Conservation (phyloP, 768 basidiomycete species). For the Rhodotorula diobovata region DNA sequence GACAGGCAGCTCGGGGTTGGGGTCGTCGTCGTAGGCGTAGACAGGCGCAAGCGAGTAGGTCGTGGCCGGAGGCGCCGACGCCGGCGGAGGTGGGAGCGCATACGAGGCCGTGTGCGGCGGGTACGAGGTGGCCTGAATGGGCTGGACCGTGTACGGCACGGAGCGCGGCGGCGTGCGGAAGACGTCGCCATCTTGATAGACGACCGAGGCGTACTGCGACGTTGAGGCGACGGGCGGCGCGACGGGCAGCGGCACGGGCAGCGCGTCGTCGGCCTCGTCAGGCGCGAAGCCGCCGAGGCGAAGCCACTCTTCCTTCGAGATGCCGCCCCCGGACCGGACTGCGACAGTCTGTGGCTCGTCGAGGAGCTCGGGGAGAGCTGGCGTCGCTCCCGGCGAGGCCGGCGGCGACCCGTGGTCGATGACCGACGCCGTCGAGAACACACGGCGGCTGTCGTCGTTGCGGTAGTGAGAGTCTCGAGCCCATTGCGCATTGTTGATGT, state of each 20-base stretch:
- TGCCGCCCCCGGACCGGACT: not conserved
- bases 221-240: not conserved
- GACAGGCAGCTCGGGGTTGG: not conserved
- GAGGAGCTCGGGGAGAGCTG: not conserved
- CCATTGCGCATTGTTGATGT: not conserved
- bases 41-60: not conserved
- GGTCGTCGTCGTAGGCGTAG: not conserved
- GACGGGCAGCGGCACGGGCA: not conserved
- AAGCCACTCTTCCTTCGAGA: conserved; percentile 33
- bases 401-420: conserved; percentile 20
- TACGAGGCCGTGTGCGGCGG: not conserved
- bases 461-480: not conserved
- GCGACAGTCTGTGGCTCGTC: not conserved
- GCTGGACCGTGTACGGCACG: not conserved
- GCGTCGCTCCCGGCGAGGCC: not conserved
- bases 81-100: not conserved
- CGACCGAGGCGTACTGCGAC: not conserved
- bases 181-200: not conserved
- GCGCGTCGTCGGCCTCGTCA: not conserved
- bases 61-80: not conserved
- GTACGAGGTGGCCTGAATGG: not conserved
- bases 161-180: not conserved
- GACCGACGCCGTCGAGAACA: conserved; percentile 10
- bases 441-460: conserved; percentile 1
- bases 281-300: conserved; percentile 21